phyloP scores from a whole-genome alignment of 1,284 basidiomycete species.

The Microbotryum lychnidis-dioicae region DNA sequence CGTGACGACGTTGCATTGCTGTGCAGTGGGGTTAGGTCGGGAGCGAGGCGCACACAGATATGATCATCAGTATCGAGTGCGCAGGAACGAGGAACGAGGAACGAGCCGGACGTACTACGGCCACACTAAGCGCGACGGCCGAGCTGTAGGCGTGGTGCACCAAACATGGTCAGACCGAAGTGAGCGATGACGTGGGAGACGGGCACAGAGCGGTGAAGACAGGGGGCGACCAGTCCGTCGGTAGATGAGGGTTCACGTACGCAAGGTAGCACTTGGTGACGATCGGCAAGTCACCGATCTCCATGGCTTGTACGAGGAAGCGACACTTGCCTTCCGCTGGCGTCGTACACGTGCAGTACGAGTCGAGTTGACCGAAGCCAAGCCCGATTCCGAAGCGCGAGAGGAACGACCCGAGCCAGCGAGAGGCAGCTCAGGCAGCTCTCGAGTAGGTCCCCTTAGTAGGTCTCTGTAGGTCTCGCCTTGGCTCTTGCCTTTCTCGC shows the following conservation, averaged over 20 bases:
- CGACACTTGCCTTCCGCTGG: background rate
- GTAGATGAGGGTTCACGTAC: conserved; percentile 5
- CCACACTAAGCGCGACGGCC: conserved; percentile 61
- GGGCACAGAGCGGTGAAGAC: background rate
- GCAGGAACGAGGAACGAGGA: no score
- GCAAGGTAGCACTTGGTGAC: conserved; percentile 50
- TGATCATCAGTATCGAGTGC: background rate
- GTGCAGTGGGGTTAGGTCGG: background rate
- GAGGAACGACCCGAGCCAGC: no score
- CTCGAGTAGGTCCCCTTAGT: no score
- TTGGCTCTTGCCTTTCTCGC: no score
- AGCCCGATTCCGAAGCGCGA: no score
- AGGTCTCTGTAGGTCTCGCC: no score
- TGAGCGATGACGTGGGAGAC: background rate
- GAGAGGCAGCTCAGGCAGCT: no score
- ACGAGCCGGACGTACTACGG: conserved; percentile 56
- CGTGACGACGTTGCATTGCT: conserved; percentile 87
- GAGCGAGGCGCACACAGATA: no score
- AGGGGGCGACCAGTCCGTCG: background rate
- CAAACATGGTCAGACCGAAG: background rate
- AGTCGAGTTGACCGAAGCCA: no score
- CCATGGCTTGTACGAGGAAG: conserved; percentile 11
- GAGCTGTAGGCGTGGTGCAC: conserved; percentile 4
- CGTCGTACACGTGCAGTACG: no score
- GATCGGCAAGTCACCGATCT: conserved; percentile 70